Base-by-base conservation (phyloP, 192 early-diverging fungal species). In the Chytriomyces hyalinus region DNA sequence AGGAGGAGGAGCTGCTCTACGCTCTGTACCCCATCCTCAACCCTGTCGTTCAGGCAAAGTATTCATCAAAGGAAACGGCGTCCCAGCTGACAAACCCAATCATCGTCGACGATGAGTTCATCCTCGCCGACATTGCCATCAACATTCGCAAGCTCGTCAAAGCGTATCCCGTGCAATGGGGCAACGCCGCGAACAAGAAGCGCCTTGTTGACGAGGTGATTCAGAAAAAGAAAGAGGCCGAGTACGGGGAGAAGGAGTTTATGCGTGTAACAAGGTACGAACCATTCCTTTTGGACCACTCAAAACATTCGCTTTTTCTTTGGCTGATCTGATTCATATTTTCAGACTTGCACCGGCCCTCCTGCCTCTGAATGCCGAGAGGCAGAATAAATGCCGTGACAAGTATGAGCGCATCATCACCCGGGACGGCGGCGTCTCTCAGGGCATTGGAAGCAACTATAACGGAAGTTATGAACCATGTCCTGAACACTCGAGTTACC, bases 41-140 rank as follows among this genome's bases (percentile, higher is more conserved):
- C 49, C 68, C 68, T 8, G 6, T 4, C 22, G 20, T 26, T 45
- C 11, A 8, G 49, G 20, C 9, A 10, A 17, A 48, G 24, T 8
- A 9, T 26, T 7, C 47, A 20, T 20, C 62, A 13, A 64, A 64
- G 6, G 62, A 13, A 11, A 17, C 15, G 62, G 17, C 26, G 9
- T 15, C 36, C 36, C 36, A 36, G 36, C 1, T 57, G 53, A 15
- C 47, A 10, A 75, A 75, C 50, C 73, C 73, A 36, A 75, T 75
- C 6, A 64, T 75, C 53, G 61, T 64, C 20, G 78, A 79, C 61
- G 72, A 79, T 48, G 51, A 51, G 11, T 8, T 43, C 45, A 49
- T 72, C 15, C 78, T 79, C 8, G 70, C 66, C 2, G 78, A 79
- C 26, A 6, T 79, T 2, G 62, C 61, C n/a, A 48, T 79, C 51